Conservation (phyloP, 2,329 filamentous ascomycete genomes). For the Nannizziopsis arthrosporioides region DNA sequence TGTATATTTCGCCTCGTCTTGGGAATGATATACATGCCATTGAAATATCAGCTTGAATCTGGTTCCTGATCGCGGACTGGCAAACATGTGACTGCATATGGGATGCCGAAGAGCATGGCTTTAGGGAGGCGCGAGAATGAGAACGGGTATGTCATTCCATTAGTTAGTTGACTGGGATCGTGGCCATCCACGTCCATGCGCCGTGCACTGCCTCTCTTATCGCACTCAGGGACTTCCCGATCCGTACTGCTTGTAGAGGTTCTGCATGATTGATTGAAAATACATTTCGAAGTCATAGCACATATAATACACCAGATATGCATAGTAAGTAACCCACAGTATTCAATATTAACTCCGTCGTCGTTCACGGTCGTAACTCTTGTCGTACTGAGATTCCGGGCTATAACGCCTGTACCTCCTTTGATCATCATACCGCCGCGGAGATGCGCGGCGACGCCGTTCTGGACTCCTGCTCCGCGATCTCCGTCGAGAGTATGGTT, state of each 20-base stretch:
- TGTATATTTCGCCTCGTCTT: no score
- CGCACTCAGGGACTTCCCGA: no score
- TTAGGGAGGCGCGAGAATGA: no score
- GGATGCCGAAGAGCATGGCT: no score
- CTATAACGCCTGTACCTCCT: conserved; percentile 12
- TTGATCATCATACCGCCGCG: conserved; percentile 27
- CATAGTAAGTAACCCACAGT: not conserved
- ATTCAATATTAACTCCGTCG: conserved; percentile 7
- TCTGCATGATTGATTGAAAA: not conserved
- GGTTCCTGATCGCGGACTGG: no score
- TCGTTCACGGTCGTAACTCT: conserved; percentile 5
- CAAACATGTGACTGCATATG: no score
- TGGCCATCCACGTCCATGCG: no score
- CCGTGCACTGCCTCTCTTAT: no score
- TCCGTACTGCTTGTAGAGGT: not conserved
- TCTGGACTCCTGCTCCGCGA: conserved; percentile 39
- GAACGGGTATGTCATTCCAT: no score
- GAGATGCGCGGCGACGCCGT: conserved; percentile 19
- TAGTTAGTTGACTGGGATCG: no score
- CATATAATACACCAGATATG: conserved; percentile 1
- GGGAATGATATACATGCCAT: no score
- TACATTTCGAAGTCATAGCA: not conserved
- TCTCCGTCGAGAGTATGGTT: conserved; percentile 14
- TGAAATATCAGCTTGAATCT: no score
- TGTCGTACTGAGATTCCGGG: conserved; percentile 18